Conservation (phyloP, 2,329 filamentous ascomycete species). For the Xylariaceae sp. region DNA sequence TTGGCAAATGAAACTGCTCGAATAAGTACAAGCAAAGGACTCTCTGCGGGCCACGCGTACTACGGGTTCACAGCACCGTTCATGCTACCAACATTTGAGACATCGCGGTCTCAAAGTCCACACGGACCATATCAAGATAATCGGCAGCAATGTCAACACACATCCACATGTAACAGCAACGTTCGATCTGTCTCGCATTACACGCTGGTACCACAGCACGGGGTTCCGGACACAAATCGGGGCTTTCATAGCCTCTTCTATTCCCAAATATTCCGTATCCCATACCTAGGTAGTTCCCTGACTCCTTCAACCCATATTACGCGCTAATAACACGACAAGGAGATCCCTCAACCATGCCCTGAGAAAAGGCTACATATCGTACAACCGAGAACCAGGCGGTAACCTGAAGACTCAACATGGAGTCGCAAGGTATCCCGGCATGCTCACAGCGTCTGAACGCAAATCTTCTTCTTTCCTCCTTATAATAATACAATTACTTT, state of each 20-base stretch:
- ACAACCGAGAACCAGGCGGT: slow-evolving; percentile 3
- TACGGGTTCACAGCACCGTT: neutral
- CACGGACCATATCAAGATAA: neutral
- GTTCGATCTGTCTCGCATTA: neutral
- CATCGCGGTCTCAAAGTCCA: neutral
- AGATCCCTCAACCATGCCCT: neutral
- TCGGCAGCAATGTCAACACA: neutral
- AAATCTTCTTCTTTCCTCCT: neutral
- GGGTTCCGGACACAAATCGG: too few relatives aligned
- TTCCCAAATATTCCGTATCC: neutral
- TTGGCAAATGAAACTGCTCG: neutral
- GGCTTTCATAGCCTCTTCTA: too few relatives aligned
- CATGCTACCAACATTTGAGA: neutral
- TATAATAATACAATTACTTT: neutral
- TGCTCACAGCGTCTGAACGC: slow-evolving; percentile 1
- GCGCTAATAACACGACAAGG: neutral
- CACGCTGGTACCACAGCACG: neutral
- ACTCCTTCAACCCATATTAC: too few relatives aligned
- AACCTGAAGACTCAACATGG: slow-evolving; percentile 11
- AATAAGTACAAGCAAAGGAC: neutral
- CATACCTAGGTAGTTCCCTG: neutral
- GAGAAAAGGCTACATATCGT: neutral
- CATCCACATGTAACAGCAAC: neutral
- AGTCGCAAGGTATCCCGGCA: slow-evolving; percentile 7
- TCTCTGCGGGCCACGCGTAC: neutral